These are phyloP conservation scores for Neofusicoccum umdonicola DNA, from an alignment of 2,329 filamentous ascomycete genomes.

Conservation along the genomic window DNA sequence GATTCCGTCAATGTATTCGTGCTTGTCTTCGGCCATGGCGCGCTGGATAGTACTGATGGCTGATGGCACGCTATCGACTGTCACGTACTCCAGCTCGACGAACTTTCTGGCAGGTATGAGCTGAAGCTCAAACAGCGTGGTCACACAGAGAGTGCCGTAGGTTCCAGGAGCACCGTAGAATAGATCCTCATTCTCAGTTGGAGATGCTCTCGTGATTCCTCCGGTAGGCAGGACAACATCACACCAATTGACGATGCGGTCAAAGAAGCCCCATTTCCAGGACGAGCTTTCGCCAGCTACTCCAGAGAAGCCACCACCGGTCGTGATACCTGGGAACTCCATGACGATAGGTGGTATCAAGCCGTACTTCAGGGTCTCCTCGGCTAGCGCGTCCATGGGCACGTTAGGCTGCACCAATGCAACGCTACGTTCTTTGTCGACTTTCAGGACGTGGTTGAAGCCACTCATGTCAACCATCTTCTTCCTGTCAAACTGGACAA, in stretches of 20 bases:
- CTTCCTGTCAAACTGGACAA: constrained; percentile 40
- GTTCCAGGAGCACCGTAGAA: constrained; percentile 60
- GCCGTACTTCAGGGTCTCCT: constrained; percentile 54
- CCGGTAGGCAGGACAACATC: constrained; percentile 64
- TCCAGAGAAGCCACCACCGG: constrained; percentile 65
- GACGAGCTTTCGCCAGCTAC: constrained; percentile 67
- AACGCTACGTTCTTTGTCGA: constrained; percentile 43
- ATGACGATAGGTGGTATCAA: constrained; percentile 66
- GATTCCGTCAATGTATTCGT: constrained; percentile 71
- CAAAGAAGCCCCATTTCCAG: constrained; percentile 66
- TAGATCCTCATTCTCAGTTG: constrained; percentile 50
- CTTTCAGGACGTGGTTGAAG: constrained; percentile 47
- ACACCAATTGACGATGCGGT: constrained; percentile 59
- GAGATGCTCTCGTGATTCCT: constrained; percentile 50
- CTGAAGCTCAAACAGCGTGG: constrained; percentile 60
- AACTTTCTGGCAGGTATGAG: constrained; percentile 54
- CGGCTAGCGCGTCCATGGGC: constrained; percentile 63
- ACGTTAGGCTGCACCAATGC: constrained; percentile 66
- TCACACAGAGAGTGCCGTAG: constrained; percentile 60
- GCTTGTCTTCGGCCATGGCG: constrained; percentile 38
- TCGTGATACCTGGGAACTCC: constrained; percentile 70
- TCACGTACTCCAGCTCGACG: constrained; percentile 63
- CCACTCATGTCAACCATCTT: constrained; percentile 49
- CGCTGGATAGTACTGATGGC: constrained; percentile 50
- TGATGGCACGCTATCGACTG: constrained; percentile 50